Evolutionary conservation across 345 rosid species (phyloP), one percentile per base, ranked within the genome.

Genomic region (Eucalyptus brandiana): DNA sequence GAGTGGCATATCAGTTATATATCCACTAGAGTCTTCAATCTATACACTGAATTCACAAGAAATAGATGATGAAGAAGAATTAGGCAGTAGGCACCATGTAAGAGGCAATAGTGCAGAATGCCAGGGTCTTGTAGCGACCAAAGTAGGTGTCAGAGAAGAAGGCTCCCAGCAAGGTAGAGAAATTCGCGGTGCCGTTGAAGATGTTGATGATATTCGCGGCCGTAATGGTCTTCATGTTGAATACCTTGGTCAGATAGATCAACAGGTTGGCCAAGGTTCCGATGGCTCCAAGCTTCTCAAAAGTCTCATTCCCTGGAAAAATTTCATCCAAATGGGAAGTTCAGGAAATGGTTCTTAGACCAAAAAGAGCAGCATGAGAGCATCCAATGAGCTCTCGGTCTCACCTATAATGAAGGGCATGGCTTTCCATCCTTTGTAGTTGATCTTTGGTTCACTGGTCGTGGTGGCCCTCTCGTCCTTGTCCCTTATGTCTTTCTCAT

Each of bases 241-340:
- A 97, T 49, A 95, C 97, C 67, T 92, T 50, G 9, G 99, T 96
- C 26, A 97, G 93, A 89, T 97, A 97, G 60, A 97, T 93, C 91
- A 97, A 92, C 86, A 97, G 93, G 92, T 97, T 97, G 23, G 97
- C 93, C 45, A 97, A 87, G 6, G 98, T 96, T 40, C 99, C 97
- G 12, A 97, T 93, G 32, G 96, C 96, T 90, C 98, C 99, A 48
- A 96, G 93, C 95, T 96, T 97, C 97, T 97, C 99, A 92, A 97
- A 96, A 32, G 98, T 94, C 90, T 95, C 96, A 90, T 97, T 97
- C 89, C 95, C 95, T 92, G 93, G 50, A 88, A 91, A n/a, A 6
- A 44, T 32, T 34, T 24, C 30, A 88, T 34, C 7, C 30, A 42
- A 45, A 50, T 34, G 47, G 45, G 21, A 42, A 42, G 50, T n/a